phyloP scores from a whole-genome alignment of 2,329 filamentous ascomycete species.

The Fusarium transvaalense region DNA sequence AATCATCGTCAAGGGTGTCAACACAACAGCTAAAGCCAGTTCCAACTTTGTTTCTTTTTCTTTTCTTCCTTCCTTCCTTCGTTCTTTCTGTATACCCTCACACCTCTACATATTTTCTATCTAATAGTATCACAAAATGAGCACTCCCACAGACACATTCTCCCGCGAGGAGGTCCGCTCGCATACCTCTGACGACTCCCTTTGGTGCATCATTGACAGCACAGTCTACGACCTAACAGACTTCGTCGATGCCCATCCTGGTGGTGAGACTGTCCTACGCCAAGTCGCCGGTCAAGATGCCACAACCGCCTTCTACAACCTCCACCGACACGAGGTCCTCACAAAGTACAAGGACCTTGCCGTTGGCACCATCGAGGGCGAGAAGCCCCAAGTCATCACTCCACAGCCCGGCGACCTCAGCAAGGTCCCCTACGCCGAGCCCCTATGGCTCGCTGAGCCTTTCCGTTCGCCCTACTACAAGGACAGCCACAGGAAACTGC shows the following conservation, averaged over 20 bases:
- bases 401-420: conserved; percentile 78
- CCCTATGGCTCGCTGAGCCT: conserved; percentile 81
- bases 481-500: conserved; percentile 77
- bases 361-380: conserved; percentile 80
- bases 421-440: conserved; percentile 85
- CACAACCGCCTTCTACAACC: conserved; percentile 88
- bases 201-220: conserved; percentile 89
- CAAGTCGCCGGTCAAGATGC: conserved; percentile 87
- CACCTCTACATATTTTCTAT: not conserved
- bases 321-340: conserved; percentile 91
- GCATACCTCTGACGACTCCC: conserved; percentile 79
- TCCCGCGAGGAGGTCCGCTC: conserved; percentile 76
- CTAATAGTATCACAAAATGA: conserved; percentile 24
- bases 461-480: conserved; percentile 87
- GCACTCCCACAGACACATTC: conserved; percentile 62
- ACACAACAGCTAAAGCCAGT: conserved; percentile 7
- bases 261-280: conserved; percentile 81
- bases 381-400: conserved; percentile 79
- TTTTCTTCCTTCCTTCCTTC: not conserved
- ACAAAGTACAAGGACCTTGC: conserved; percentile 80
- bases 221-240: conserved; percentile 89
- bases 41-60: not conserved
- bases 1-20: conserved; percentile 15
- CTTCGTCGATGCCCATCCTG: conserved; percentile 87
- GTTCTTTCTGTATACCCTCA: not conserved